Evolutionary conservation across 2,329 filamentous ascomycete species (phyloP), one percentile per base, ranked within the genome.

Genomic region (Tolypocladium sp.): DNA sequence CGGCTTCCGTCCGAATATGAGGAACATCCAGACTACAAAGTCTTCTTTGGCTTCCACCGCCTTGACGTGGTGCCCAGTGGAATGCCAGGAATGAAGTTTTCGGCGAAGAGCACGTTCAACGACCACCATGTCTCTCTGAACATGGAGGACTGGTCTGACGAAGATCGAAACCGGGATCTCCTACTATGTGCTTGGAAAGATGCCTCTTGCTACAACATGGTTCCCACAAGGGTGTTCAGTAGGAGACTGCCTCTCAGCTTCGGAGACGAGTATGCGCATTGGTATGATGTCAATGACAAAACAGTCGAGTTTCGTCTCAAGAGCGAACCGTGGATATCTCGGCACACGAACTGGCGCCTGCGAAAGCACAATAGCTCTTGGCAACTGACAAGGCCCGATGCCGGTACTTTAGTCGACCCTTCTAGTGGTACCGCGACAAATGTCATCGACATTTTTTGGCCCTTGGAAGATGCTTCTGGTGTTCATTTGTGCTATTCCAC

Each of bases 1-100:
- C 73, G 77, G 2, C 70, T 85, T 0, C 82, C 82, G 0, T 3
- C 13, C 0, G 61, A 74, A 0, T 85, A 82, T 55, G 71, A 77
- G 40, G 9, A 17, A 0, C 71, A 82, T 57, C 9, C 63, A 0
- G 68, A 68, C 0, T 85, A 81, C 61, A 13, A 15, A 0, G 63
- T 65, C 0, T 65, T 85, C 0, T 84, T 86, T 65, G 75, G 76
- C 1, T 58, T 64, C 4, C 66, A 68, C 0, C 55, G 68, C 0
- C 55, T 83, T 2, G 76, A 82, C 10, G 76, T 82, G 1, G 70
- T 76, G 63, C 77, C 77, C 0, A 72, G 71, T 1, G 62, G 60
- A 1, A 58, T 64, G 4, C 63, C 66, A 0, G 76, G 76, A 2
- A 75, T 82, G 73, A 57, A 62, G 0, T 81, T 78, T 57, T 75